Conservation (phyloP, 2,329 filamentous ascomycete genomes). For the Fusarium sp. region DNA sequence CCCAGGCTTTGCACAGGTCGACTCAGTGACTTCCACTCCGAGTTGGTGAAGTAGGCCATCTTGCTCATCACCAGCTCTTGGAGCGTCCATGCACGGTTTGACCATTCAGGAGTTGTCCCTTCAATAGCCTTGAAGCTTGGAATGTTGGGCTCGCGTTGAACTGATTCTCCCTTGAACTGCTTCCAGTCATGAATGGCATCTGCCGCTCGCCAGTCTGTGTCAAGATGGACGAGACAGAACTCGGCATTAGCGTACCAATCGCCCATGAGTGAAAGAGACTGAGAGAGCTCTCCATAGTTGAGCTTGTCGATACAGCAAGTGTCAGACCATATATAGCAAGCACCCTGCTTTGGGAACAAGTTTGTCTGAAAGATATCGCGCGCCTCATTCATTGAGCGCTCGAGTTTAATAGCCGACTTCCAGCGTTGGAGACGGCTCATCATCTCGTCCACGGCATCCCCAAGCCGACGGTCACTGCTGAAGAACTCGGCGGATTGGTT, state of each 20-base stretch:
- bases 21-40: background rate
- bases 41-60: constrained; percentile 6
- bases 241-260: constrained; percentile 11
- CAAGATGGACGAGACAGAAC: constrained; percentile 5
- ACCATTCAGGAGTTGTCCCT: background rate
- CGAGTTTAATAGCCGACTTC: constrained; percentile 9
- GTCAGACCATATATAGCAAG: constrained; percentile 6
- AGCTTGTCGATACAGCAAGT: constrained; percentile 10
- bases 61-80: constrained; percentile 10
- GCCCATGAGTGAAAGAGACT: constrained; percentile 6
- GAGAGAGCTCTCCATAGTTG: constrained; percentile 6
- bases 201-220: background rate
- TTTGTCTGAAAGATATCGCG: background rate
- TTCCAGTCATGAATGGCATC: constrained; percentile 1
- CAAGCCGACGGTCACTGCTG: background rate
- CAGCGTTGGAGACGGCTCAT: background rate
- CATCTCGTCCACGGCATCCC: background rate
- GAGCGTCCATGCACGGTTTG: constrained; percentile 5
- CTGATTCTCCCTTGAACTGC: background rate
- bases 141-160: background rate
- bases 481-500: background rate
- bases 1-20: constrained; percentile 5
- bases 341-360: background rate
- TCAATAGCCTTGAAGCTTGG: background rate
- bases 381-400: background rate